These are phyloP conservation scores for Eremothecium sinecaudum DNA, from an alignment of 1,139 yeast genomes.

Conservation along the genomic window DNA sequence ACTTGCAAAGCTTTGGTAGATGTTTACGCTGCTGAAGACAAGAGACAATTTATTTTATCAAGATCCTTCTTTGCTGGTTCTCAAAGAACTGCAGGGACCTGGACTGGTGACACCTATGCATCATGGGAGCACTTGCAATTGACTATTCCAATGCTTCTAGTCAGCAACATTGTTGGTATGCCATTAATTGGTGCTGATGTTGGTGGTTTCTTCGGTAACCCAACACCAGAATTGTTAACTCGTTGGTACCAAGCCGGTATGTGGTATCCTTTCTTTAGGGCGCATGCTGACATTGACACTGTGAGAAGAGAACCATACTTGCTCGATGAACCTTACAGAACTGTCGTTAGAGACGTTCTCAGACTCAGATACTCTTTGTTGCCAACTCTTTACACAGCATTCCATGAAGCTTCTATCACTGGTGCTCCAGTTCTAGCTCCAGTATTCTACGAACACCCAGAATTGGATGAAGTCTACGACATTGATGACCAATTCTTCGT, in stretches of 20 bases:
- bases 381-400: slow-evolving; percentile 76
- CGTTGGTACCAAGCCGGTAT: slow-evolving; percentile 96
- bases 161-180: slow-evolving; percentile 75
- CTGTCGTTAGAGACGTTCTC: slow-evolving; percentile 60
- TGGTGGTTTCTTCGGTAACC: slow-evolving; percentile 93
- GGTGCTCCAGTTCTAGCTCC: slow-evolving; percentile 77
- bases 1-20: slow-evolving; percentile 57
- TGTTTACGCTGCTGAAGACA: slow-evolving; percentile 39
- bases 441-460: slow-evolving; percentile 56
- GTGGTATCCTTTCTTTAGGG: slow-evolving; percentile 94
- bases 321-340: slow-evolving; percentile 65
- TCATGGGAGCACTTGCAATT: slow-evolving; percentile 78
- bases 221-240: slow-evolving; percentile 64
- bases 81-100: slow-evolving; percentile 83
- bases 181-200: slow-evolving; percentile 96
- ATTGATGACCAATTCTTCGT: slow-evolving; percentile 80
- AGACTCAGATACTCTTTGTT: slow-evolving; percentile 63
- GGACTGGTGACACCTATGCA: slow-evolving; percentile 97
- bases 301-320: slow-evolving; percentile 90
- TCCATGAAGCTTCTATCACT: slow-evolving; percentile 47
- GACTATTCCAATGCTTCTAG: slow-evolving; percentile 80
- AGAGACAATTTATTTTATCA: slow-evolving; percentile 84
- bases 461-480: slow-evolving; percentile 38
- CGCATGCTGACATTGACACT: slow-evolving; percentile 92
- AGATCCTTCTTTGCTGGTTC: slow-evolving; percentile 86